Percentiles rank a stretch among this genome's conserved stretches.
phyloP scores from a whole-genome alignment of 495 filamentous ascomycete species.

The Tuber aestivum region DNA sequence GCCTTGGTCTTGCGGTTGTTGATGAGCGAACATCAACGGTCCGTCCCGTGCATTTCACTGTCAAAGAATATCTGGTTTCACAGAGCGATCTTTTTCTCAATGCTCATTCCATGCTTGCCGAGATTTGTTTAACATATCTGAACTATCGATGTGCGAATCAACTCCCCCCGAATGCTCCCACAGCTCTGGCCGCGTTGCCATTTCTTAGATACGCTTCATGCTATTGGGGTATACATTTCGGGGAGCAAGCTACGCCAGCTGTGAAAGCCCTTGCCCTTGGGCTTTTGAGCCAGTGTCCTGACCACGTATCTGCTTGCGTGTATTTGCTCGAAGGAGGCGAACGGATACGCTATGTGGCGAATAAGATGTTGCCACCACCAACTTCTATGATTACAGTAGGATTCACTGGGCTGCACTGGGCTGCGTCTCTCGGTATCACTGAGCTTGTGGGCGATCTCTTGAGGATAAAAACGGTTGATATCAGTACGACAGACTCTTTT shows the following conservation, averaged over 20 bases:
- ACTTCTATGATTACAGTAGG: neutral
- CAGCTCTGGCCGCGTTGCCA: neutral
- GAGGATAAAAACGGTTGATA: neutral
- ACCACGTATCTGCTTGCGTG: neutral
- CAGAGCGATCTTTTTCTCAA: conserved; percentile 1
- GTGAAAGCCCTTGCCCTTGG: neutral
- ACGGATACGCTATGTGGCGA: neutral
- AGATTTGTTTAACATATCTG: conserved; percentile 2
- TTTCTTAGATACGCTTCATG: neutral
- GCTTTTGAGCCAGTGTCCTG: neutral
- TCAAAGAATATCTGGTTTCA: neutral
- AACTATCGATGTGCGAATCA: neutral
- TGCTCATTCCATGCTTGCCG: neutral
- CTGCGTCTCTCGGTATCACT: neutral
- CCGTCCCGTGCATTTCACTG: neutral
- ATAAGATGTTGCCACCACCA: neutral
- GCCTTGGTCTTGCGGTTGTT: neutral
- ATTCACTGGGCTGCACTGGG: neutral
- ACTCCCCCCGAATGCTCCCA: neutral
- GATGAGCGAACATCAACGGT: neutral
- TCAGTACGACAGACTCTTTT: neutral
- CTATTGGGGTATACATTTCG: neutral
- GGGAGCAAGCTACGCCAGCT: neutral
- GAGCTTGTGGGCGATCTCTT: neutral
- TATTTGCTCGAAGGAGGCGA: neutral